A percentile compares a stretch with the other conserved stretches of the same genome.
phyloP scores from a whole-genome alignment of 805 yeast genomes.

The Kuraishia piskuri region DNA sequence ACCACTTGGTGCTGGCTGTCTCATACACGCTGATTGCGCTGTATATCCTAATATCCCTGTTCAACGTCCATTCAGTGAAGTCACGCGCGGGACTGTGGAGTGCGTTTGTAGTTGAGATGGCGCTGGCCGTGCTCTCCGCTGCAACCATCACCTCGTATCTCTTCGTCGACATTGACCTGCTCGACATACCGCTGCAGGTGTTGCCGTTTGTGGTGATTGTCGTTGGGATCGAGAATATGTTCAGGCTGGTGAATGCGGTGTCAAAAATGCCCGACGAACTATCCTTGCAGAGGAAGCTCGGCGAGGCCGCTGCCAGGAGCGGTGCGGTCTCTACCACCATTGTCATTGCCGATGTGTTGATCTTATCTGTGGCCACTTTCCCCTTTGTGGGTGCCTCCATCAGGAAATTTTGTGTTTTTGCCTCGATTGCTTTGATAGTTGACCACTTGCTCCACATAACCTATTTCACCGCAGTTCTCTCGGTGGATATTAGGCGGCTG shows the following conservation, averaged over 20 bases:
- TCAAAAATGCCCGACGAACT: slow-evolving; percentile 32
- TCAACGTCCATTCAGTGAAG: slow-evolving; percentile 31
- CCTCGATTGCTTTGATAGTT: slow-evolving; percentile 38
- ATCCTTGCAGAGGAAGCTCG: slow-evolving; percentile 27
- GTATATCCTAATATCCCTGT: slow-evolving; percentile 28
- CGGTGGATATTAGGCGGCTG: slow-evolving; percentile 56
- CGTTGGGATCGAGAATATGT: slow-evolving; percentile 38
- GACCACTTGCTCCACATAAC: slow-evolving; percentile 58
- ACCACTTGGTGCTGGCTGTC: slow-evolving; percentile 3
- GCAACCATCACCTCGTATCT: slow-evolving; percentile 31
- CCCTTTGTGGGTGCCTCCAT: slow-evolving; percentile 22
- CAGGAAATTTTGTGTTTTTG: slow-evolving; percentile 34
- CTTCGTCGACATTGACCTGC: slow-evolving; percentile 23
- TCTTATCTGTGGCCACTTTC: slow-evolving; percentile 16
- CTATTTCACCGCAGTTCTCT: slow-evolving; percentile 54
- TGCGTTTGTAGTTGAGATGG: slow-evolving; percentile 33
- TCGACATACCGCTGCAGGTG: slow-evolving; percentile 30
- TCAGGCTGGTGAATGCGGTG: slow-evolving; percentile 32
- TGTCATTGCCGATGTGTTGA: slow-evolving; percentile 18
- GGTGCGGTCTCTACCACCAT: slow-evolving; percentile 30
- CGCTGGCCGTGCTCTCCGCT: slow-evolving; percentile 31
- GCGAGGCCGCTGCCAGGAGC: slow-evolving; percentile 26
- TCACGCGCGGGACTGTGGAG: slow-evolving; percentile 36
- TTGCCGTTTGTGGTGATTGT: slow-evolving; percentile 32
- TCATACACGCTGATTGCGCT: slow-evolving; percentile 5